phyloP scores from a whole-genome alignment of 2,329 filamentous ascomycete species.

The Penicillium sp. region DNA sequence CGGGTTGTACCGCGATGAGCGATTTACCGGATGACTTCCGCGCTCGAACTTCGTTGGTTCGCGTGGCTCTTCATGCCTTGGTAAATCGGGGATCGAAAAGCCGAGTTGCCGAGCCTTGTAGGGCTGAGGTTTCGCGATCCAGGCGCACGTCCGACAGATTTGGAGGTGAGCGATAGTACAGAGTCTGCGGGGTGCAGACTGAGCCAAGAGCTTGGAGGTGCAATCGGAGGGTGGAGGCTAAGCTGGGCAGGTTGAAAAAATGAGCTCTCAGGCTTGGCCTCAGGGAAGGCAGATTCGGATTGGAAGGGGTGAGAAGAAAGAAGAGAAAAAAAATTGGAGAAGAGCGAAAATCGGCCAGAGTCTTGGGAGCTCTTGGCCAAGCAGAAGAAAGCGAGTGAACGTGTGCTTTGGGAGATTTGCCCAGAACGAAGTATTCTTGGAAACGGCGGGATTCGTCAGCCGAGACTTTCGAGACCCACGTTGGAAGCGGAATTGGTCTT shows the following conservation, averaged over 20 bases:
- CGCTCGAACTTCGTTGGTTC: constrained; percentile 19
- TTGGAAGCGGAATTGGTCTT: constrained; percentile 23
- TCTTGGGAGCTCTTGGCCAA: constrained; percentile 23
- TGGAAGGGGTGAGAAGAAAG: constrained; percentile 6
- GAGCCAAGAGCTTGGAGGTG: constrained; percentile 7
- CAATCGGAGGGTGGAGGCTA: constrained; percentile 1
- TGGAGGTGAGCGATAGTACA: not conserved
- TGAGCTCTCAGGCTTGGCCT: constrained; percentile 2
- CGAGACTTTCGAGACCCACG: constrained; percentile 24
- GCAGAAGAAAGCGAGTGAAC: constrained; percentile 9
- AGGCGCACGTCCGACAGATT: not conserved
- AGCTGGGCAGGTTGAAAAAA: not conserved
- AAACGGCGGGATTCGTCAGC: constrained; percentile 28
- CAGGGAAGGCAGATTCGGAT: not conserved
- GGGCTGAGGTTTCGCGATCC: constrained; percentile 10
- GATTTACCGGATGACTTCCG: constrained; percentile 26
- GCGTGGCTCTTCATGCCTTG: constrained; percentile 31
- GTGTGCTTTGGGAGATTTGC: constrained; percentile 17
- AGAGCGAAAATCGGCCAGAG: constrained; percentile 7
- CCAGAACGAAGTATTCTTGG: constrained; percentile 17
- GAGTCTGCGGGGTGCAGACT: constrained; percentile 4
- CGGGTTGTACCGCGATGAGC: constrained; percentile 11
- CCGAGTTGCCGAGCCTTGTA: constrained; percentile 16
- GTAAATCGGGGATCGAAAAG: constrained; percentile 2
- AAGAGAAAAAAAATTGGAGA: constrained; percentile 6